phyloP scores from a whole-genome alignment of 495 filamentous ascomycete species.

The Pseudevernia furfuracea region DNA sequence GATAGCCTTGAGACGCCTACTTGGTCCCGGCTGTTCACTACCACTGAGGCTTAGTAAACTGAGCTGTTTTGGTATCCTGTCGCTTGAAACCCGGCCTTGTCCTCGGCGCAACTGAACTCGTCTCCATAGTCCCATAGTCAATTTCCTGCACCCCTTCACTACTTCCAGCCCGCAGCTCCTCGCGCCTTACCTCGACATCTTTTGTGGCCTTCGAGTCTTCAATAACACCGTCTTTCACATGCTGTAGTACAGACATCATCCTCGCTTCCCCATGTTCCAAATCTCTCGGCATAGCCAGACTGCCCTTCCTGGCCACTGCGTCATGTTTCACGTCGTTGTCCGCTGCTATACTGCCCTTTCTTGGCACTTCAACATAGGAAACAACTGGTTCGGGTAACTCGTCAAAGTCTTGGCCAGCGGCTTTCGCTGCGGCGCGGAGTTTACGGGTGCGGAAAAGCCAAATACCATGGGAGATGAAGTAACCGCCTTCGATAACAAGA shows the following conservation, averaged over 20 bases:
- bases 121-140: conserved; percentile 13
- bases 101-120: background rate
- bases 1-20: background rate
- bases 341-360: conserved; percentile 12
- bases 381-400: conserved; percentile 43
- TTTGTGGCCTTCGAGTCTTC: background rate
- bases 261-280: background rate
- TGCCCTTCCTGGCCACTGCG: conserved; percentile 7
- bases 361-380: conserved; percentile 12
- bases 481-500: conserved; percentile 57
- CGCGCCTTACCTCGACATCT: background rate
- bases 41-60: conserved; percentile 1
- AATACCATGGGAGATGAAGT: conserved; percentile 59
- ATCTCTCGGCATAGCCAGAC: conserved; percentile 2
- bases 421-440: conserved; percentile 49
- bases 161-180: background rate
- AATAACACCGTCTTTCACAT: background rate
- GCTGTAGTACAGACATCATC: background rate
- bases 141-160: background rate
- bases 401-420: conserved; percentile 52
- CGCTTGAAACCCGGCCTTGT: background rate
- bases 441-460: conserved; percentile 60
- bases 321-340: conserved; percentile 6
- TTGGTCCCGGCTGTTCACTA: background rate
- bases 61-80: background rate